These are phyloP conservation scores for Fusarium staphyleae DNA, from an alignment of 2,329 filamentous ascomycete species.

Conservation along the genomic window DNA sequence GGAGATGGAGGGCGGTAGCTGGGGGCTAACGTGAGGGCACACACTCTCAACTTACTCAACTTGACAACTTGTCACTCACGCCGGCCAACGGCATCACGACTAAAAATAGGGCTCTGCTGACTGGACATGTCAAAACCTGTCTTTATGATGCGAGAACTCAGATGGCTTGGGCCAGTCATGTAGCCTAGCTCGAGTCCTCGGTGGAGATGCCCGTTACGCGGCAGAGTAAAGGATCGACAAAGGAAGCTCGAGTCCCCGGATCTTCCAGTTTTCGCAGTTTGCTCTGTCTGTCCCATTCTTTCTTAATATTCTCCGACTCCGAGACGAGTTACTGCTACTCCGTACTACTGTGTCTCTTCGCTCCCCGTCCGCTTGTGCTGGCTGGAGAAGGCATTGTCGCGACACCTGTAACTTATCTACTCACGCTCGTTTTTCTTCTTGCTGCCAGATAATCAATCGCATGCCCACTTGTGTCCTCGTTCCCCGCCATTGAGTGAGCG, in stretches of 20 bases:
- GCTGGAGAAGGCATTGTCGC: no score
- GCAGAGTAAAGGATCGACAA: conserved; percentile 20
- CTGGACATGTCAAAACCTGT: conserved; percentile 9
- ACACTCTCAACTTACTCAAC: no score
- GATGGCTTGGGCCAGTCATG: conserved; percentile 15
- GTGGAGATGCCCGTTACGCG: conserved; percentile 29
- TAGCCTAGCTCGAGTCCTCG: not conserved
- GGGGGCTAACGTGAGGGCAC: no score
- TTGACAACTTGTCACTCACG: no score
- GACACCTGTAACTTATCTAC: no score
- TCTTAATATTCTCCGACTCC: no score
- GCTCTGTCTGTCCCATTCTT: not conserved
- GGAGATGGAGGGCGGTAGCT: no score
- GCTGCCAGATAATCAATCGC: not conserved
- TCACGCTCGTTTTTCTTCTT: not conserved
- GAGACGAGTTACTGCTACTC: no score
- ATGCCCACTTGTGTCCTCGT: not conserved
- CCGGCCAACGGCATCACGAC: not conserved
- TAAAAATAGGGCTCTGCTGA: conserved; percentile 28
- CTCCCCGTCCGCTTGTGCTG: no score
- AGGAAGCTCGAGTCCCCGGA: conserved; percentile 11
- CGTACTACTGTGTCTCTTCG: no score
- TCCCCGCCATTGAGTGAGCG: not conserved
- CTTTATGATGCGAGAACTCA: conserved; percentile 4
- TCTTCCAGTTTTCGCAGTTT: not conserved